Evolutionary conservation across 306 rosid species (phyloP), one percentile per base, ranked within the genome.

Genomic region (Prosopis cineraria): DNA sequence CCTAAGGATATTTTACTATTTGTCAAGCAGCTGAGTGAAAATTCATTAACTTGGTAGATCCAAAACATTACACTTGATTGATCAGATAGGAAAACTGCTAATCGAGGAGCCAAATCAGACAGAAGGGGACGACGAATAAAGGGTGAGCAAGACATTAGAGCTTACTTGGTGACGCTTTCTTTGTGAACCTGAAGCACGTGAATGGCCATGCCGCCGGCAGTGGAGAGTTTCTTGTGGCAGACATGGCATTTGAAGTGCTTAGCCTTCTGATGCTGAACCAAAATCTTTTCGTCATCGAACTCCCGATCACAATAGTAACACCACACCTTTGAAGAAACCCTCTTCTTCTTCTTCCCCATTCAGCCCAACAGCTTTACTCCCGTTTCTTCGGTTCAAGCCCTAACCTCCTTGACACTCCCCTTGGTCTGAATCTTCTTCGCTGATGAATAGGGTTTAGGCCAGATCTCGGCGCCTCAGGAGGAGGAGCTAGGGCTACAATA

Each of bases 111-210:
- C 40, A 27, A 68, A 41, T 33, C 25, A 33, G 6, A 16, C 19
- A 22, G 60, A 76, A 76, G 52, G 65, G 59, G 39, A 39, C 3
- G 14, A 29, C 31, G 11, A 59, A 72, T 53, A 62, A 68, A 10
- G 30, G 74, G 79, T 20, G 52, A 14, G 62, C 27, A 20, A 24
- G n/a, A 64, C 33, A 20, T 34, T 34, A n/a, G 29, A 59, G 34
- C n/a, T 30, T 84, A 96, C 99, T 93, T 91, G 87, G 94, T 86
- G 88, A 96, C 99, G 76, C 89, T 72, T 86, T 96, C 99, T 72
- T 96, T 96, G 90, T 96, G 99, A 60, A 96, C 99, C 89, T 96
- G 99, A 29, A 96, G 98, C 45, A 96, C 99, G 47, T 96, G 99
- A 70, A 96, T 96, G 88, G 96, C 88, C 99, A 96, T 96, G 69